Evolutionary conservation across 2,329 filamentous ascomycete species (phyloP).

Genomic region (Talaromyces rugulosus): DNA sequence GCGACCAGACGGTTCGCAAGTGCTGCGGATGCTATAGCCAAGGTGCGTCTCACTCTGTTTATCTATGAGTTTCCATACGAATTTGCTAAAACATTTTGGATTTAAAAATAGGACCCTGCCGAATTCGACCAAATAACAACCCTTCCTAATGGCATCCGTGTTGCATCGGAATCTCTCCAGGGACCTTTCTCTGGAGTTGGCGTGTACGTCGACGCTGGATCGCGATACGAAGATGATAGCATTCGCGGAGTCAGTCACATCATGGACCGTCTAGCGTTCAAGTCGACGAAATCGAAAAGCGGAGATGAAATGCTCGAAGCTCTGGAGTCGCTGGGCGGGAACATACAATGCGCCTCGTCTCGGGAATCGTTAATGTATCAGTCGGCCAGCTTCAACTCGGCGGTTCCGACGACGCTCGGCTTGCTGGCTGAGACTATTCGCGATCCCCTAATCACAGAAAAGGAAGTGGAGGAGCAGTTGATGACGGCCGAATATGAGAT

Average conservation of each 20-base stretch:
- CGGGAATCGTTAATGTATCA: constrained; percentile 98
- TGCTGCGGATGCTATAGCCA: constrained; percentile 26
- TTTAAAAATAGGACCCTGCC: constrained; percentile 62
- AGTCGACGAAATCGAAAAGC: constrained; percentile 67
- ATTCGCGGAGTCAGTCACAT: constrained; percentile 92
- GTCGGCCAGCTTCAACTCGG: constrained; percentile 92
- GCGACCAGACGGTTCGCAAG: constrained; percentile 35
- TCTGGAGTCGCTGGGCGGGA: constrained; percentile 84
- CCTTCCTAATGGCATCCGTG: constrained; percentile 85
- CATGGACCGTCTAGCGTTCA: constrained; percentile 92
- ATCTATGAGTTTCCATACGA: not conserved
- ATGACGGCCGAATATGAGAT: constrained; percentile 94
- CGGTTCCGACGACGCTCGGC: constrained; percentile 75
- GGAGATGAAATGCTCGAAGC: constrained; percentile 83
- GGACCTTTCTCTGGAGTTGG: constrained; percentile 94
- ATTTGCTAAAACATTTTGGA: not conserved
- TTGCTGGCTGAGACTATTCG: constrained; percentile 92
- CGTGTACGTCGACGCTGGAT: constrained; percentile 93
- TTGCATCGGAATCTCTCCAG: constrained; percentile 89
- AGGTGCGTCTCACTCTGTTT: constrained; percentile 23
- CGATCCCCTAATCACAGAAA: constrained; percentile 75
- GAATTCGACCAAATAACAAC: constrained; percentile 86
- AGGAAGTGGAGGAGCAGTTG: constrained; percentile 81
- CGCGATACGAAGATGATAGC: constrained; percentile 81
- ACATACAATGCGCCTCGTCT: constrained; percentile 94